Evolutionary conservation across 495 filamentous ascomycete species (phyloP).

Genomic region (Stereocaulon alpinum): DNA sequence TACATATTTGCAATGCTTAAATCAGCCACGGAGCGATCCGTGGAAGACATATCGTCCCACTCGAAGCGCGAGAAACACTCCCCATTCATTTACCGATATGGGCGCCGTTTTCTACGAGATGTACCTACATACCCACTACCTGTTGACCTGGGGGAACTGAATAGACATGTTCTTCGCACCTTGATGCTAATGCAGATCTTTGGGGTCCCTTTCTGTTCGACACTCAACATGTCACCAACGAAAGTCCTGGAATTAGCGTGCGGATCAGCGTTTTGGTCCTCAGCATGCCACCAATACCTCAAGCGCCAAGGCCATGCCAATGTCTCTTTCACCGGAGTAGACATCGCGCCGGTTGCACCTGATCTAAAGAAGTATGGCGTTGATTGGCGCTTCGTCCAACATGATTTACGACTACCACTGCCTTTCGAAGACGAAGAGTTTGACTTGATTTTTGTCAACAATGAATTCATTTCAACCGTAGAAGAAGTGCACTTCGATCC

Average conservation of each 20-base stretch:
- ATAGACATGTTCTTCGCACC: slow-evolving; percentile 77
- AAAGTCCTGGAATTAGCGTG: slow-evolving; percentile 82
- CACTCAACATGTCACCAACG: slow-evolving; percentile 54
- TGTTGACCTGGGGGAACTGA: slow-evolving; percentile 77
- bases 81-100: slow-evolving; percentile 62
- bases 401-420: slow-evolving; percentile 69
- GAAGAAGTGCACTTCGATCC: slow-evolving; percentile 51
- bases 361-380: slow-evolving; percentile 64
- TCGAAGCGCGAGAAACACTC: slow-evolving; percentile 32
- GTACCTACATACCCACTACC: slow-evolving; percentile 72
- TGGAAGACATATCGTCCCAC: background rate
- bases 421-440: slow-evolving; percentile 80
- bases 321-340: slow-evolving; percentile 72
- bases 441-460: slow-evolving; percentile 84
- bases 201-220: slow-evolving; percentile 66
- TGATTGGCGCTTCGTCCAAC: slow-evolving; percentile 80
- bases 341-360: slow-evolving; percentile 67
- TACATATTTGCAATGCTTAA: background rate
- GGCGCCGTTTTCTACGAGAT: slow-evolving; percentile 74
- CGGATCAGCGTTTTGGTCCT: slow-evolving; percentile 83
- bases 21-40: background rate
- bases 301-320: slow-evolving; percentile 46
- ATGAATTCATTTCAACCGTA: slow-evolving; percentile 59
- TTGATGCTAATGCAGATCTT: slow-evolving; percentile 72
- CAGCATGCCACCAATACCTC: slow-evolving; percentile 71